Evolutionary conservation across 768 basidiomycete species (phyloP), one percentile per base, ranked within the genome.

Genomic region (Russula dissimulans): DNA sequence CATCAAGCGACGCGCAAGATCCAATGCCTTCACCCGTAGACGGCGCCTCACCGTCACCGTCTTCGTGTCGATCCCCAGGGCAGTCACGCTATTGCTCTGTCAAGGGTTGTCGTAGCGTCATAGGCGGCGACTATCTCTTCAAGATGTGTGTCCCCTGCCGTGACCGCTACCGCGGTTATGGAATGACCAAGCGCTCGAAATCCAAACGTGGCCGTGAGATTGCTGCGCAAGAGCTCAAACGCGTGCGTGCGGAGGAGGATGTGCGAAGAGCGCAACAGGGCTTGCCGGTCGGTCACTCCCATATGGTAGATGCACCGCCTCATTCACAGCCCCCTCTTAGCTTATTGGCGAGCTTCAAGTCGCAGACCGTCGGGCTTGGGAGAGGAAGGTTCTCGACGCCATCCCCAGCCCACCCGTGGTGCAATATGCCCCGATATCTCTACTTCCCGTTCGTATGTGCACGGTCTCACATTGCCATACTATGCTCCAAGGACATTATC

Each of bases 381-480:
- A 67, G 55, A 55, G 62, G 38, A 63, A 54, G 49, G 15, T 47
- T 39, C 29, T 54, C 50, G 57, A 61, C n/a, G 55, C 52, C 54
- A 18, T 54, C 38, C 57, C 58, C 26, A 46, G 45, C 43, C 51
- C 46, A n/a, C 53, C 53, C 4, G 56, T 57, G 41, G 57, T 48
- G 29, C 60, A 61, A 38, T 59, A 61, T 49, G 22, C 65, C 18
- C 56, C 65, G 5, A 61, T 65, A 67, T 43, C 64, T 8, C 49
- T 63, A 18, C 69, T 73, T 10, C 73, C 77, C 4, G 69, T 74
- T 6, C 78, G 79, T 14, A 79, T 82, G 77, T 81, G 81, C 64
- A 82, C 78, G 6, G 80, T 83, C 22, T 81, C 79, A 31, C 81
- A 82, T 65, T 83, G 81, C 56, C 79, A 79, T 67, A 75, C 74